A percentile compares a stretch with the other conserved stretches of the same genome.
Conservation (phyloP, 2,329 filamentous ascomycete genomes). For the Fusarium piperis region DNA sequence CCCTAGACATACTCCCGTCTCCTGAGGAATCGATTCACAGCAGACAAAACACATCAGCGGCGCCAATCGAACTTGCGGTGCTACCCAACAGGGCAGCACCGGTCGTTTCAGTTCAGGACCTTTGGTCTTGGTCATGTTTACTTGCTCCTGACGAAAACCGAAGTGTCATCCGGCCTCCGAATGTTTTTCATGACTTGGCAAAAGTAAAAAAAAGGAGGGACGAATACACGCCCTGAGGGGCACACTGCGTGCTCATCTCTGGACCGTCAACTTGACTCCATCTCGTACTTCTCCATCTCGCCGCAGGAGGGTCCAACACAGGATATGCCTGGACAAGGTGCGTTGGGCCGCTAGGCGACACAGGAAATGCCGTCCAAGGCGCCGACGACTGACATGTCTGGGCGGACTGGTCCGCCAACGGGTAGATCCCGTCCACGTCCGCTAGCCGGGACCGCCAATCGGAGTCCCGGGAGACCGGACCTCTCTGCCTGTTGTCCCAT, state of each 20-base stretch:
- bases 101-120: not conserved
- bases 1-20: not conserved
- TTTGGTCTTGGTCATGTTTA: not conserved
- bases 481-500: constrained; percentile 18
- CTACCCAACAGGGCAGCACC: not conserved
- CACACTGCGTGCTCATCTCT: not conserved
- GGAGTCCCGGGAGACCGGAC: constrained; percentile 11
- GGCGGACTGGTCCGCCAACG: constrained; percentile 27
- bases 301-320: not conserved
- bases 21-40: not conserved
- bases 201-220: not conserved
- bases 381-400: not conserved
- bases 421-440: constrained; percentile 28
- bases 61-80: not conserved
- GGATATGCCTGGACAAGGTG: not conserved
- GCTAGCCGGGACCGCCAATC: constrained; percentile 17
- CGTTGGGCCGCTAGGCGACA: not conserved
- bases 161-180: not conserved
- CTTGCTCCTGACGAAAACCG: not conserved
- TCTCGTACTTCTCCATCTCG: not conserved
- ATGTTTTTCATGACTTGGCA: not conserved
- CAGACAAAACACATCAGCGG: not conserved
- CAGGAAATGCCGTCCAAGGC: not conserved
- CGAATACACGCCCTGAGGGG: not conserved
- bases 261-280: not conserved